phyloP scores from a whole-genome alignment of 768 basidiomycete genomes.

The Sporobolomyces phaffii region DNA sequence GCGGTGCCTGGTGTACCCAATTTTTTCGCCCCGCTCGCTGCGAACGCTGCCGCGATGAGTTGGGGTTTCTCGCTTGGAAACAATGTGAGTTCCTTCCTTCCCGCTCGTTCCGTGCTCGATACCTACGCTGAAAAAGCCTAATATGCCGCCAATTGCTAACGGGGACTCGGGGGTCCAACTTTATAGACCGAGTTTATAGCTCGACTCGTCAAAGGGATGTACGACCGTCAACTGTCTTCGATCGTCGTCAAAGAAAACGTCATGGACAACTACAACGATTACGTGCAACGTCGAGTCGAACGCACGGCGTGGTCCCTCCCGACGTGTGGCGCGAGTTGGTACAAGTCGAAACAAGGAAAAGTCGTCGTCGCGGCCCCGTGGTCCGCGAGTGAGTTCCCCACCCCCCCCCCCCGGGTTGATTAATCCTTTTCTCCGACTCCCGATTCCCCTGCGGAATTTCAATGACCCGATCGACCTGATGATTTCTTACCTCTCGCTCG shows the following conservation, averaged over 20 bases:
- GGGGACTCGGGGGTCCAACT: no score
- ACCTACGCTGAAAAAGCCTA: no score
- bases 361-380: conserved; percentile 21
- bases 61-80: conserved; percentile 16
- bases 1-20: conserved; percentile 3
- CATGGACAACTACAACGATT: conserved; percentile 9
- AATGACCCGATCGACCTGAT: no score
- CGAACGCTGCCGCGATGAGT: neutral
- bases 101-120: no score
- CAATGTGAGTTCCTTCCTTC: conserved; percentile 10
- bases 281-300: neutral
- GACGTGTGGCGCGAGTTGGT: conserved; percentile 10
- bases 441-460: no score
- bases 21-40: neutral
- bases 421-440: no score
- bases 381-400: conserved; percentile 2
- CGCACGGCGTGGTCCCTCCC: neutral
- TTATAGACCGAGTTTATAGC: neutral
- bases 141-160: no score
- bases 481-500: no score
- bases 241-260: conserved; percentile 5
- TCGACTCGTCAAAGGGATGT: conserved; percentile 7
- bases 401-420: neutral
- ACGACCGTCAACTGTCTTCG: conserved; percentile 14
- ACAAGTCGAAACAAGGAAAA: conserved; percentile 2